Base-by-base conservation (phyloP, 1,284 basidiomycete genomes). In the Rhodotorula sp. region DNA sequence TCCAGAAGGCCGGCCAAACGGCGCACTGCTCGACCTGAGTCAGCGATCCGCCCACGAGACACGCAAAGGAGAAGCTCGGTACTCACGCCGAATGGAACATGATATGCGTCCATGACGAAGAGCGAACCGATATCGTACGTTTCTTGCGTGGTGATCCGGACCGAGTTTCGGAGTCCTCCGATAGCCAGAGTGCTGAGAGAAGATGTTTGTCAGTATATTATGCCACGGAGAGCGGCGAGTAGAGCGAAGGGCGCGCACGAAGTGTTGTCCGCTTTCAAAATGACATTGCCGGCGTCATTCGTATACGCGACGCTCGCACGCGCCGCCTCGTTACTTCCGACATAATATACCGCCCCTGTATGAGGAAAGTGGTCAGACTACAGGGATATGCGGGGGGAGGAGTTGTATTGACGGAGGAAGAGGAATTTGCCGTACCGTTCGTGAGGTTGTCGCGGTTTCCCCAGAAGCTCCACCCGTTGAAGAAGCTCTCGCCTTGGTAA, bases 231-330 rank as follows among this genome's bases (percentile, higher is more conserved):
- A n/a, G 47, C 15, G 15, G 18, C 5, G 23, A 6, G 16, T 8
- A 5, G 21, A 23, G 29, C 23, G n/a, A 5, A 6, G 39, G 21
- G 31, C 21, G 52, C 71, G n/a, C 5, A 58, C 62, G 62, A 61
- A 20, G 56, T 65, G 48, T 73, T 64, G 69, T 75, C 74, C 7
- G 73, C 74, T 54, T 68, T 69, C 64, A 75, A 52, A 16, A 75
- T n/a, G 6, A 62, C 71, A 23, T 69, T 65, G 7, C 74, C 74
- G 1, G 57, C 69, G 16, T 5, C 20, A 47, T 75, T 71, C 20
- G 62, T 31, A 43, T 70, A 73, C 0, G 71, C 71, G 7, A 75
- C 62, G 3, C 51, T 34, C 54, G 26, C 15, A 15, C 54, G 12
- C 21, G 29, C 43, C 3, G 68, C 48, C 5, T 57, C 46, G 14